Percentiles rank a stretch among this genome's conserved stretches.
phyloP scores from a whole-genome alignment of 2,329 filamentous ascomycete species.

The Penicillium sp. region DNA sequence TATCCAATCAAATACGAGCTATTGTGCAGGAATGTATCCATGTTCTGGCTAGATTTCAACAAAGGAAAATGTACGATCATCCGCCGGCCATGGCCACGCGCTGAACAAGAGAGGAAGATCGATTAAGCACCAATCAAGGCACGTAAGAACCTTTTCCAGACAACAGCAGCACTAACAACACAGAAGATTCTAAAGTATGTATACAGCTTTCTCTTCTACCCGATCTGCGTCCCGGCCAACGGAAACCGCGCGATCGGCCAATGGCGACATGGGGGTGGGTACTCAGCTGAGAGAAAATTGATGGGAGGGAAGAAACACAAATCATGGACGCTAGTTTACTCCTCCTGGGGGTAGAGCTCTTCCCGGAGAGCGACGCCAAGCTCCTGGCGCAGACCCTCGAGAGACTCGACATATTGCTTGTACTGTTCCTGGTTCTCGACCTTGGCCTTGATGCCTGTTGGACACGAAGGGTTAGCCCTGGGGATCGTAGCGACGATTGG shows the following conservation, averaged over 20 bases:
- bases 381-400: conserved; percentile 89
- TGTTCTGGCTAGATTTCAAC: background rate
- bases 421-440: conserved; percentile 98
- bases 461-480: conserved; percentile 4
- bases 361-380: conserved; percentile 89
- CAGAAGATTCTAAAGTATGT: conserved; percentile 38
- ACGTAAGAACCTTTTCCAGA: conserved; percentile 26
- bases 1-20: too few relatives aligned
- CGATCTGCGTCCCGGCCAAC: conserved; percentile 21
- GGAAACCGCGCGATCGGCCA: conserved; percentile 12
- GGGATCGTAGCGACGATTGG: background rate
- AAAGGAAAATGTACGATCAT: too few relatives aligned
- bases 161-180: conserved; percentile 31
- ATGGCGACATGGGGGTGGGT: conserved; percentile 15
- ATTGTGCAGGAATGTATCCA: too few relatives aligned
- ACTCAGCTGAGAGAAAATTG: conserved; percentile 25
- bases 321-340: conserved; percentile 32
- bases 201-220: conserved; percentile 40
- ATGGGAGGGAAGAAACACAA: conserved; percentile 17
- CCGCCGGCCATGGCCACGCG: background rate
- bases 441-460: conserved; percentile 92
- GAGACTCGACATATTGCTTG: conserved; percentile 88
- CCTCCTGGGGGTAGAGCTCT: conserved; percentile 72
- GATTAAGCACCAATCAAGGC: conserved; percentile 26
- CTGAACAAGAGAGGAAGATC: conserved; percentile 18